Evolutionary conservation across 352 stramenopile species (phyloP).

Genomic region (Peronospora tabacina): DNA sequence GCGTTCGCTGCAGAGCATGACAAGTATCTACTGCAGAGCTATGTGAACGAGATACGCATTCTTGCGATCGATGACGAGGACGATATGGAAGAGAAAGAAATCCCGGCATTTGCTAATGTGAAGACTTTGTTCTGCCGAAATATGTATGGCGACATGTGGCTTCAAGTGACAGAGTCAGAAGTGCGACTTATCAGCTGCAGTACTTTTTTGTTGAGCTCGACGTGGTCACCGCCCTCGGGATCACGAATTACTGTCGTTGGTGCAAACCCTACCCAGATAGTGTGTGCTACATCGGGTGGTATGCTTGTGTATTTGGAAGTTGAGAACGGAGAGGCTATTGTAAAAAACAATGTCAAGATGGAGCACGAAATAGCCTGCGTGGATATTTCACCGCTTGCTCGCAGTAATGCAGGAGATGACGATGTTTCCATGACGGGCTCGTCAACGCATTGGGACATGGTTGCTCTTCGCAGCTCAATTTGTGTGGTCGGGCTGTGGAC

Average conservation of each 20-base stretch:
- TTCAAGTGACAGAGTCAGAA: slow-evolving; percentile 93
- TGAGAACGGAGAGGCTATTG: slow-evolving; percentile 45
- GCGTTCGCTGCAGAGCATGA: slow-evolving; percentile 86
- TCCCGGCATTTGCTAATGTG: slow-evolving; percentile 73
- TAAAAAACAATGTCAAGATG: slow-evolving; percentile 66
- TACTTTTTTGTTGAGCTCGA: slow-evolving; percentile 51
- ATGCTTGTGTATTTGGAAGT: slow-evolving; percentile 88
- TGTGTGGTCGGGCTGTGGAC: slow-evolving; percentile 89
- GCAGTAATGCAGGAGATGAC: slow-evolving; percentile 21
- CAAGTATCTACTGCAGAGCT: slow-evolving; percentile 94
- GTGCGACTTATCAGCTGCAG: slow-evolving; percentile 84
- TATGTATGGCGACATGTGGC: slow-evolving; percentile 72
- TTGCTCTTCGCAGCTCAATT: slow-evolving; percentile 41
- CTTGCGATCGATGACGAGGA: slow-evolving; percentile 88
- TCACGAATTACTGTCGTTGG: slow-evolving; percentile 77
- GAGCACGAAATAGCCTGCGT: slow-evolving; percentile 94
- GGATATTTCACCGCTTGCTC: slow-evolving; percentile 67
- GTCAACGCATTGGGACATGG: slow-evolving; percentile 51
- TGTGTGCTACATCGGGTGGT: slow-evolving; percentile 87
- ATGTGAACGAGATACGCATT: slow-evolving; percentile 93
- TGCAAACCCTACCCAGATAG: slow-evolving; percentile 88
- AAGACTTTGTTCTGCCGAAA: slow-evolving; percentile 93
- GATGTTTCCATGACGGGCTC: slow-evolving; percentile 56
- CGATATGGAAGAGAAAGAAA: slow-evolving; percentile 89
- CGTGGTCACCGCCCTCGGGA: slow-evolving; percentile 63